Base-by-base conservation (phyloP, 805 yeast genomes). In the Ogataea kodamae region DNA sequence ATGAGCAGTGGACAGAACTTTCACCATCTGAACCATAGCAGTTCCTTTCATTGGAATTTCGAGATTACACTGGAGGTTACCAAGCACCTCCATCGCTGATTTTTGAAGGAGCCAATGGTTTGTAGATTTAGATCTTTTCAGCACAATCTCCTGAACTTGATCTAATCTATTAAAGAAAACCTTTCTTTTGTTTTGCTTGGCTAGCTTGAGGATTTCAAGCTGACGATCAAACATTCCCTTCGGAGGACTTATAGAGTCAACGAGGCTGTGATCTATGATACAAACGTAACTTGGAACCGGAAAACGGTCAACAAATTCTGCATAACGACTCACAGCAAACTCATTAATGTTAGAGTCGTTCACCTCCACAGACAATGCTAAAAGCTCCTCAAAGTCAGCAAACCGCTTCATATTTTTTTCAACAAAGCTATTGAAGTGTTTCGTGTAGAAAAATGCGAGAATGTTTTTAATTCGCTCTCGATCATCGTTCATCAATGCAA, bases 391-490 rank as follows among this genome's bases (percentile, higher is more conserved):
- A 40, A 74, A 67, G 28, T 59, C 62, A 9, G 65, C 58, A 27
- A 83, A 46, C 43, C 77, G 70, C 29, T 62, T 61, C 46, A 68
- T 74, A 50, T 81, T 89, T 21, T 71, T 68, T 36, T 72, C 71
- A 6, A 84, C 55, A 44, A 78, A 71, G 10, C 71, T 65, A 37
- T 72, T 72, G 36, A 89, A 67, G 43, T 77, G 73, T 32, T 71
- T 75, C 36, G 78, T 59, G 14, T 65, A 60, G 41, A 89, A 69
- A 6, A 81, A 60, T 14, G 67, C 64, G 43, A 88, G 59, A 1
- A 83, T 81, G 25, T 85, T 81, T 40, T 80, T 77, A 14, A 85
- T 70, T 17, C 67, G 62, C 43, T 75, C 78, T 40, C 61, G 64
- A 26, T 79, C 79, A 9, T 68, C 59, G 1, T 57, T 49, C 1